Conservation (phyloP, 2,329 filamentous ascomycete species). For the Massarina eburnea region DNA sequence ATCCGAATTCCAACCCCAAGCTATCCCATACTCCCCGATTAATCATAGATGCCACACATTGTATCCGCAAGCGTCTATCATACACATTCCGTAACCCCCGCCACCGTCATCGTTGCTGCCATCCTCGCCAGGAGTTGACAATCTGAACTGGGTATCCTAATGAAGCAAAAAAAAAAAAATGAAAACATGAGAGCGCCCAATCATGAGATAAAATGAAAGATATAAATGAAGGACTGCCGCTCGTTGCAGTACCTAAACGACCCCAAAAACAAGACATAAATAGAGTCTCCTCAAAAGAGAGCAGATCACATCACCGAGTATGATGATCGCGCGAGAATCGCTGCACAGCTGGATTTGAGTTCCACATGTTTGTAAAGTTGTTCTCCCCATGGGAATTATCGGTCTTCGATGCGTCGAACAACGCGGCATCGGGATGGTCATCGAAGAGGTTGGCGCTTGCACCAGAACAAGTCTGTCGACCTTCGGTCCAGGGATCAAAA, state of each 20-base stretch:
- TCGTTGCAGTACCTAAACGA: no score
- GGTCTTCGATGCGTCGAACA: background rate
- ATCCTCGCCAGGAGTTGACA: background rate
- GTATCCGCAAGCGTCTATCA: background rate
- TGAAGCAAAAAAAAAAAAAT: background rate
- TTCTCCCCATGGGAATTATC: background rate
- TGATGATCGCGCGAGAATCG: background rate
- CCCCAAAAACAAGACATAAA: background rate
- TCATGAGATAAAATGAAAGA: no score
- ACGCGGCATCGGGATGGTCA: constrained; percentile 6
- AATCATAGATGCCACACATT: background rate
- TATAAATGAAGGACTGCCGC: no score
- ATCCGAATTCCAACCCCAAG: no score
- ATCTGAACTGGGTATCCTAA: background rate
- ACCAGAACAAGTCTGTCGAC: background rate
- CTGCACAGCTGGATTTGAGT: background rate
- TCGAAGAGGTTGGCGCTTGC: constrained; percentile 7
- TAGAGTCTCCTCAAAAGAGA: no score
- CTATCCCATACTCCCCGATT: background rate
- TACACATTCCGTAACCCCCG: background rate
- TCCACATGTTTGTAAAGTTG: background rate
- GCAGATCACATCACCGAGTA: no score
- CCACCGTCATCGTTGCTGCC: background rate
- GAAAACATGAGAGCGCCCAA: background rate
- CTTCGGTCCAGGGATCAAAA: background rate